Evolutionary conservation across 805 yeast species (phyloP).

Genomic region (Hanseniaspora clermontiae): DNA sequence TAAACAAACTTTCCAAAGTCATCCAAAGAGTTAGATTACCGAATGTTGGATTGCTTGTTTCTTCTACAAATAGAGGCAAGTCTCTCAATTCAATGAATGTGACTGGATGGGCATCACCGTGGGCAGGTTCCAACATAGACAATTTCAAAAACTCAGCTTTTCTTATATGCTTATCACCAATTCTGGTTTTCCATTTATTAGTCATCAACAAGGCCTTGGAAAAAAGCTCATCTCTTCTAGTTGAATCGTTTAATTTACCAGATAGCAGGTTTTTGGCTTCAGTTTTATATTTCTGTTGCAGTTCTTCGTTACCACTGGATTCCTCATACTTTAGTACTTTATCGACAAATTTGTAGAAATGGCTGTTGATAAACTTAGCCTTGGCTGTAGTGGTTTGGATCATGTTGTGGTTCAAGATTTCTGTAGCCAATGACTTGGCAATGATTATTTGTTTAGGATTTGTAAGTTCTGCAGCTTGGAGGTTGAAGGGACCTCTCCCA

Average conservation of each 20-base stretch:
- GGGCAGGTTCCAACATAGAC: slow-evolving; percentile 67
- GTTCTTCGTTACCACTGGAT: slow-evolving; percentile 15
- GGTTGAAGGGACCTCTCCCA: slow-evolving; percentile 10
- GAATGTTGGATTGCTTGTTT: slow-evolving; percentile 15
- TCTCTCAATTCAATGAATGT: slow-evolving; percentile 80
- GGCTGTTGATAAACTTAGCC: slow-evolving; percentile 50
- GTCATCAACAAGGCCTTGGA: slow-evolving; percentile 50
- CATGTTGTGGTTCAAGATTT: slow-evolving; percentile 56
- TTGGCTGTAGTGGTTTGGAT: slow-evolving; percentile 63
- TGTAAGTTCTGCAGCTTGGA: not conserved
- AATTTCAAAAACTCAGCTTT: slow-evolving; percentile 76
- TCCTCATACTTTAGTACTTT: slow-evolving; percentile 46
- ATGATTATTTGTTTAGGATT: slow-evolving; percentile 10
- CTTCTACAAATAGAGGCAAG: slow-evolving; percentile 26
- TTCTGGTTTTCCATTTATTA: slow-evolving; percentile 30
- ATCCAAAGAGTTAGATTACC: slow-evolving; percentile 28
- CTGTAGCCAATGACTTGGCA: slow-evolving; percentile 18
- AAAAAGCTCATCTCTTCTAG: slow-evolving; percentile 44
- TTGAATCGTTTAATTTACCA: slow-evolving; percentile 29
- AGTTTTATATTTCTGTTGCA: slow-evolving; percentile 13
- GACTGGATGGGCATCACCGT: slow-evolving; percentile 84
- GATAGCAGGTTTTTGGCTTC: slow-evolving; percentile 33
- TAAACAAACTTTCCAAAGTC: slow-evolving; percentile 18
- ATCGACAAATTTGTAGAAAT: slow-evolving; percentile 38
- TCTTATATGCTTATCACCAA: not conserved